Evolutionary conservation across 306 rosid genomes (phyloP).

Genomic region (Ormosia semicastrata): DNA sequence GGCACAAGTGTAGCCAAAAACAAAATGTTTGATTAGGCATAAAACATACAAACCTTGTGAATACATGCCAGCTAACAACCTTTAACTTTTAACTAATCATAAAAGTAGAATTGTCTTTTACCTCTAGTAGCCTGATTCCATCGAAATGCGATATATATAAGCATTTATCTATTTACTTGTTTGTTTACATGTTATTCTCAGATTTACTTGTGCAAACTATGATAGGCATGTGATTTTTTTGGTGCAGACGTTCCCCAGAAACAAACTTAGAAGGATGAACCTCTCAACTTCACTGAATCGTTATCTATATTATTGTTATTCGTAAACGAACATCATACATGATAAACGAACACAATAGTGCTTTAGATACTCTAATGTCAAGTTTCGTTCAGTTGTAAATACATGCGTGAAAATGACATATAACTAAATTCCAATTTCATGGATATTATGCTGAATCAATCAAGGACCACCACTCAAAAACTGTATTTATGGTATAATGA

Average conservation of each 20-base stretch:
- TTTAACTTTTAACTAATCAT: not conserved
- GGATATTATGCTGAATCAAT: conserved; percentile 4
- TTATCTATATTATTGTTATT: not conserved
- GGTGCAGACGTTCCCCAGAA: not conserved
- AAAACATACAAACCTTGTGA: not conserved
- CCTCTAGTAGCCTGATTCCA: not conserved
- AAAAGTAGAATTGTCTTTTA: not conserved
- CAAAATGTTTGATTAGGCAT: not conserved
- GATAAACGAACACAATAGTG: not conserved
- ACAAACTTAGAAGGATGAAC: not conserved
- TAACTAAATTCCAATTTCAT: conserved; percentile 35
- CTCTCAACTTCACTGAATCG: not conserved
- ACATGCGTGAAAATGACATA: conserved; percentile 29
- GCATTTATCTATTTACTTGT: not conserved
- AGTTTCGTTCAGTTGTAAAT: conserved; percentile 13
- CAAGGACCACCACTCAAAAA: conserved; percentile 18
- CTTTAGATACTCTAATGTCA: not conserved
- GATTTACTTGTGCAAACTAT: not conserved
- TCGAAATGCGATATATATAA: not conserved
- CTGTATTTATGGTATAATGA: conserved; percentile 9
- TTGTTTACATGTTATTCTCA: not conserved
- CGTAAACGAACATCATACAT: not conserved
- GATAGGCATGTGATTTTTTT: not conserved
- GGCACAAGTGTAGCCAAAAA: not conserved
- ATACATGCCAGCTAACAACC: conserved; percentile 13